Conservation (phyloP, 1,284 basidiomycete species). For the Pisolithus thermaeus region DNA sequence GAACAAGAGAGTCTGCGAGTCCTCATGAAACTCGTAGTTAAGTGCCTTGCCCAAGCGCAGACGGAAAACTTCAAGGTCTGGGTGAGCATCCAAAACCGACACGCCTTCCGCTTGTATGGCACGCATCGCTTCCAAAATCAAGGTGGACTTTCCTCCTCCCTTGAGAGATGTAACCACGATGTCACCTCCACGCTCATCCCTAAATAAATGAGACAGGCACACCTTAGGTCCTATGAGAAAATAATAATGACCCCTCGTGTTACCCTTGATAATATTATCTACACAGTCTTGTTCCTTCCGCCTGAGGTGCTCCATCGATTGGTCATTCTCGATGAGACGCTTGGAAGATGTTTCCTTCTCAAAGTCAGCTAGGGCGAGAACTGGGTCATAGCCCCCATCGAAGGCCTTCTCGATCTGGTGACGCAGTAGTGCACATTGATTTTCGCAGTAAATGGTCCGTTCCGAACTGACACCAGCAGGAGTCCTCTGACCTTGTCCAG, state of each 20-base stretch:
- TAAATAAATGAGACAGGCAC: slow-evolving; percentile 1
- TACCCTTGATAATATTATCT: slow-evolving; percentile 71
- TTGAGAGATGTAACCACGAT: slow-evolving; percentile 15
- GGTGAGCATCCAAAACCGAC: slow-evolving; percentile 51
- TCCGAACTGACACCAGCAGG: slow-evolving; percentile 8
- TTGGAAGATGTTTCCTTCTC: slow-evolving; percentile 24
- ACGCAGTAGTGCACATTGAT: slow-evolving; percentile 8
- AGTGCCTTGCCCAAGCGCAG: slow-evolving; percentile 76
- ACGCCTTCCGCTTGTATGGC: slow-evolving; percentile 67
- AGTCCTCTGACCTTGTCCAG: slow-evolving; percentile 55
- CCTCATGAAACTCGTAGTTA: slow-evolving; percentile 78
- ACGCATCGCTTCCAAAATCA: slow-evolving; percentile 79
- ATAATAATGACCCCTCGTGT: slow-evolving; percentile 69
- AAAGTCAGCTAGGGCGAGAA: slow-evolving; percentile 62
- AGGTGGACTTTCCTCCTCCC: slow-evolving; percentile 69
- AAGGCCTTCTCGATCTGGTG: slow-evolving; percentile 61
- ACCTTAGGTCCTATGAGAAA: slow-evolving; percentile 75
- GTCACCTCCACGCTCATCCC: slow-evolving; percentile 3
- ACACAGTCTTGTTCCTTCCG: slow-evolving; percentile 72
- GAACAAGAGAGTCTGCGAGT: slow-evolving; percentile 73
- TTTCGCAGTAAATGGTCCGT: slow-evolving; percentile 1
- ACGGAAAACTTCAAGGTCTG: slow-evolving; percentile 71
- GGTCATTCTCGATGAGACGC: slow-evolving; percentile 29
- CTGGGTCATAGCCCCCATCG: slow-evolving; percentile 66
- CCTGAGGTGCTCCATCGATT: slow-evolving; percentile 55